These are phyloP conservation scores for Penicillium brasilianum DNA, from an alignment of 2,329 filamentous ascomycete species.

Conservation along the genomic window DNA sequence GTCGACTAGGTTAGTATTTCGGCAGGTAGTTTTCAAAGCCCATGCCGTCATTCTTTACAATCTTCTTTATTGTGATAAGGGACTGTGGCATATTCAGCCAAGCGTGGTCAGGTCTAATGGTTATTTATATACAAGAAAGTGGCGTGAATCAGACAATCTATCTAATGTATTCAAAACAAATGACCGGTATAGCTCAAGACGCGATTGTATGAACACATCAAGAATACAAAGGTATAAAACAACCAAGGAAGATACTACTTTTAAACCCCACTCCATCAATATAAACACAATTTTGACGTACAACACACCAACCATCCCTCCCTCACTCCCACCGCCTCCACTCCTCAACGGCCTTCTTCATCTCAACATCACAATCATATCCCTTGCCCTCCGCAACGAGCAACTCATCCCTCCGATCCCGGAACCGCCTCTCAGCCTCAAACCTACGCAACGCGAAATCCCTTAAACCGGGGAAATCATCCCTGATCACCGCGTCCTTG, in stretches of 20 bases:
- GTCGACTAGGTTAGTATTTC: no score
- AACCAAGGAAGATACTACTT: neutral
- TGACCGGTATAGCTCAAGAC: neutral
- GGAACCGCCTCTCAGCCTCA: slow-evolving; percentile 64
- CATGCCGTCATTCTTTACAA: no score
- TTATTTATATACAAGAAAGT: neutral
- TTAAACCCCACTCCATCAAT: neutral
- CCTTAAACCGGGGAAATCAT: slow-evolving; percentile 70
- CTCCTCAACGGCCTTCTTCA: slow-evolving; percentile 55
- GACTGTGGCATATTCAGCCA: no score
- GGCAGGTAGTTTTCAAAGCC: no score
- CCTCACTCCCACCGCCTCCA: slow-evolving; percentile 60
- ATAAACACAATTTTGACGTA: neutral
- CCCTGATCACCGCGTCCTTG: slow-evolving; percentile 65
- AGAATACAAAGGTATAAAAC: slow-evolving; percentile 5
- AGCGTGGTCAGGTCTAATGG: no score
- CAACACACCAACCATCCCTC: neutral
- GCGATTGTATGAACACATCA: neutral
- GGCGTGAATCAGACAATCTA: neutral
- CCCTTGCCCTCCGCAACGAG: slow-evolving; percentile 63
- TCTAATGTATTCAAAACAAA: neutral
- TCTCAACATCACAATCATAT: slow-evolving; percentile 56
- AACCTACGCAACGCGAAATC: slow-evolving; percentile 63
- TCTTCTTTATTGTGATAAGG: no score
- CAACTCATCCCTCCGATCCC: slow-evolving; percentile 60